These are phyloP conservation scores for Bruguiera hainesii DNA, from an alignment of 441 rosid genomes.

Conservation along the genomic window DNA sequence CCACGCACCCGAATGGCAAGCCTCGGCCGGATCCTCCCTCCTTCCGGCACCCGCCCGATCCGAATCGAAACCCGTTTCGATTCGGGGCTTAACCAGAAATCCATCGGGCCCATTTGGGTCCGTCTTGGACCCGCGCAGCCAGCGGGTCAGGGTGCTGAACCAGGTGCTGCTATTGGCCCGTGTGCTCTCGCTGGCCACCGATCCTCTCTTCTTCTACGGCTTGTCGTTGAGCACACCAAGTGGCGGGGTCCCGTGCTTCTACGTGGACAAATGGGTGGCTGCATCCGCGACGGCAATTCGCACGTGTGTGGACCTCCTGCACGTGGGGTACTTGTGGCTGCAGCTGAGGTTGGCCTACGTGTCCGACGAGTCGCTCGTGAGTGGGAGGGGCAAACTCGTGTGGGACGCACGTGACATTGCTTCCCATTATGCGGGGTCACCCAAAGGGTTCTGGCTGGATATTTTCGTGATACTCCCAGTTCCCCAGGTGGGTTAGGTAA, in stretches of 20 bases:
- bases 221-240: conserved; percentile 38
- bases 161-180: conserved; percentile 55
- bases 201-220: conserved; percentile 74
- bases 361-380: conserved; percentile 59
- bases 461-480: conserved; percentile 63
- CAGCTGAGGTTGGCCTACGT: conserved; percentile 72
- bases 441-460: conserved; percentile 72
- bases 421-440: conserved; percentile 46
- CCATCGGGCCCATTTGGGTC: conserved; percentile 37
- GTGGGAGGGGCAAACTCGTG: conserved; percentile 79
- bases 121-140: conserved; percentile 61
- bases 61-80: conserved; percentile 10
- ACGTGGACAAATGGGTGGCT: conserved; percentile 58
- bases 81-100: not conserved
- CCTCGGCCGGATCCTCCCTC: conserved; percentile 59
- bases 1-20: conserved; percentile 65
- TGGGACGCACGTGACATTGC: conserved; percentile 78
- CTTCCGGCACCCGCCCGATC: conserved; percentile 32
- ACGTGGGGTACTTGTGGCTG: conserved; percentile 61
- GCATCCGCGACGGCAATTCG: conserved; percentile 46
- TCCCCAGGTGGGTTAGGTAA: conserved; percentile 53
- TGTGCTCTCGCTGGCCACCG: conserved; percentile 59
- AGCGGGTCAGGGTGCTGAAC: conserved; percentile 59
- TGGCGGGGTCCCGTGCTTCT: conserved; percentile 50
- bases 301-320: conserved; percentile 51